Base-by-base conservation (phyloP, 1,284 basidiomycete species). In the Pisolithus thermaeus region DNA sequence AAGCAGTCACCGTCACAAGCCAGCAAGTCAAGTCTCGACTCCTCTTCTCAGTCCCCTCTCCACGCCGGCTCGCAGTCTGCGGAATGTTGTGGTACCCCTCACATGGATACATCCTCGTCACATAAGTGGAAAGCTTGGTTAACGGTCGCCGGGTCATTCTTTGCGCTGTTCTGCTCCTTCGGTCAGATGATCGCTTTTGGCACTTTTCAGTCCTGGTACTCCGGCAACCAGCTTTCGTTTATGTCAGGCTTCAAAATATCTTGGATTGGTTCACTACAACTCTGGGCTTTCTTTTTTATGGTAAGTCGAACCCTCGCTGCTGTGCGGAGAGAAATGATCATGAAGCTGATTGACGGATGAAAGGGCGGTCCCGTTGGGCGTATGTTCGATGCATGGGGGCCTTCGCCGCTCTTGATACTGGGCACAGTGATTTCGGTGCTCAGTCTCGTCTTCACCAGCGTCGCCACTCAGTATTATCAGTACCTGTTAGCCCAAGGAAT, bases 401-500 rank as follows among this genome's bases (percentile, higher is more conserved):
- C 80, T 1, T 72, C 64, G n/a, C 56, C 64, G 46, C 58, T 81
- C 11, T 72, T 82, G 64, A 53, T 66, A 22, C 51, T 65, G 27
- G 80, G 80, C 37, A 71, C 75, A 0, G 16, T 74, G 20, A 57
- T 75, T 35, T 70, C 71, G 50, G 60, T 72, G 11, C 55, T 73
- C 25, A 74, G 79, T 52, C 71, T 79, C 20, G 67, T 80, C 56
- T 62, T 77, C 60, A 81, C 79, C 8, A 81, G 79, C 58, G 52
- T 85, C 27, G 77, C 73, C n/a, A 73, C 68, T 3, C 63, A 72
- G 52, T 81, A 79, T 59, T 81, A 79, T 60, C 76, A 85, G 49
- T 82, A 77, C 58, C 63, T 85, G 30, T 68, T 86, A 16, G 70
- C 74, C 0, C 83, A 85, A 58, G 83, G 83, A 5, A 46, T 85